A percentile compares a stretch with the other conserved stretches of the same genome.
Evolutionary conservation across 179 eudicot species (phyloP).

Genomic region (Beta corolliflora): DNA sequence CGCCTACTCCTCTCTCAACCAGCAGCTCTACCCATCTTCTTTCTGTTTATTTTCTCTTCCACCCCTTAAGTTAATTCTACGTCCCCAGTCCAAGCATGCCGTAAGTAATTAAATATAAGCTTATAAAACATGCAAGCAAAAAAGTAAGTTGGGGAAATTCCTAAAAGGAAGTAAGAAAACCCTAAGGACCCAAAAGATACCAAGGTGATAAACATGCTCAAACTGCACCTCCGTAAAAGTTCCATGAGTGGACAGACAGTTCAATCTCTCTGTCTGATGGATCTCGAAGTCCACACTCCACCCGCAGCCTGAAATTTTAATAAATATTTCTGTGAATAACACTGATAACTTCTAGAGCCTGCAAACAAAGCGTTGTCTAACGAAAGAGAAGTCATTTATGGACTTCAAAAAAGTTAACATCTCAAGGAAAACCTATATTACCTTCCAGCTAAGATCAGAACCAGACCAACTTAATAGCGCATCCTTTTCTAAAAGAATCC

Average conservation of each 20-base stretch:
- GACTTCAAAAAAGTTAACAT: not conserved
- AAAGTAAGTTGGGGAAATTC: not conserved
- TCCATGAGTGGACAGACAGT: conserved; percentile 33
- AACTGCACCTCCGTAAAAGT: conserved; percentile 65
- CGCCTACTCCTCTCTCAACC: too few relatives aligned
- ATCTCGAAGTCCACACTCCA: not conserved
- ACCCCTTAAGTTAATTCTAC: too few relatives aligned
- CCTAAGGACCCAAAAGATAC: not conserved
- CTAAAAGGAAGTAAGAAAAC: not conserved
- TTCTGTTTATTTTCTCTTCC: too few relatives aligned
- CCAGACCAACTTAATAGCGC: conserved; percentile 50
- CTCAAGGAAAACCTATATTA: conserved; percentile 20
- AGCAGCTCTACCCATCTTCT: too few relatives aligned
- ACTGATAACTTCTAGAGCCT: not conserved
- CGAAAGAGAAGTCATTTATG: not conserved
- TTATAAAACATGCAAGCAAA: not conserved
- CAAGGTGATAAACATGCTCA: not conserved
- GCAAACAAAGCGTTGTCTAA: not conserved
- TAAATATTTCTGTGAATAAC: not conserved
- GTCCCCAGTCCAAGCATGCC: too few relatives aligned
- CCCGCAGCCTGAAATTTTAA: conserved; percentile 52
- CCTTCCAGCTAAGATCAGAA: conserved; percentile 60
- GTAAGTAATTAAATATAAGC: not conserved
- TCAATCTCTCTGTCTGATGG: too few relatives aligned
- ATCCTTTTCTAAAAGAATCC: conserved; percentile 55